Evolutionary conservation across 83 land plant genomes (phyloP), one percentile per base, ranked within the genome.

Genomic region (Diphasiastrum complanatum): DNA sequence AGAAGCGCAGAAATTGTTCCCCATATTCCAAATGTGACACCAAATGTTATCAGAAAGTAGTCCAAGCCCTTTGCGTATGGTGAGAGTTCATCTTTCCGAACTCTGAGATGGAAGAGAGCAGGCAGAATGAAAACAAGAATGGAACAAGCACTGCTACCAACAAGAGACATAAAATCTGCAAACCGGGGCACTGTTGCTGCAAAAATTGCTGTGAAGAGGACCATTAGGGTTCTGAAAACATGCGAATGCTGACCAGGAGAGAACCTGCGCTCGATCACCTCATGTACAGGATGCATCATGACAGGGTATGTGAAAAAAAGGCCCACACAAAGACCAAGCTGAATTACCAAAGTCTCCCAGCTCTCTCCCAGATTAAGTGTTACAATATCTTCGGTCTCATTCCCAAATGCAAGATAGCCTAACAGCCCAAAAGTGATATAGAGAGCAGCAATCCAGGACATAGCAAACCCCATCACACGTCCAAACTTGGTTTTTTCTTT

Each of bases 221-320:
- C 66, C 1, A 61, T 25, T 30, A 61, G 25, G 45, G 66, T 31
- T 52, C 73, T 36, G 18, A 69, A 52, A 25, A 69, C 28, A 54
- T 45, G 60, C 33, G 30, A 27, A 45, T 24, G 38, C 25, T 37
- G 33, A 25, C 70, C 71, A 61, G 47, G 62, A n/a, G 38, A 23
- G 18, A 74, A 62, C 32, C 69, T 65, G 10, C 63, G 54, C 75
- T 75, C 75, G 18, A 71, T 14, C 2, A 75, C 48, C 75, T 75
- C 76, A 45, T 75, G 43, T 5, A 75, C 78, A 20, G 78, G 78
- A 26, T 63, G 47, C 78, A 75, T 75, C 78, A 75, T 75, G 50
- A 75, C 75, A 20, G 78, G 76, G 40, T 53, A 75, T 19, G 78
- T 75, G 36, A 75, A 75, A 51, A 71, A 30, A 30, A 75, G 69